Percentiles rank a stretch among this genome's conserved stretches.
phyloP scores from a whole-genome alignment of 768 basidiomycete species.

The Naganishia kalamii region DNA sequence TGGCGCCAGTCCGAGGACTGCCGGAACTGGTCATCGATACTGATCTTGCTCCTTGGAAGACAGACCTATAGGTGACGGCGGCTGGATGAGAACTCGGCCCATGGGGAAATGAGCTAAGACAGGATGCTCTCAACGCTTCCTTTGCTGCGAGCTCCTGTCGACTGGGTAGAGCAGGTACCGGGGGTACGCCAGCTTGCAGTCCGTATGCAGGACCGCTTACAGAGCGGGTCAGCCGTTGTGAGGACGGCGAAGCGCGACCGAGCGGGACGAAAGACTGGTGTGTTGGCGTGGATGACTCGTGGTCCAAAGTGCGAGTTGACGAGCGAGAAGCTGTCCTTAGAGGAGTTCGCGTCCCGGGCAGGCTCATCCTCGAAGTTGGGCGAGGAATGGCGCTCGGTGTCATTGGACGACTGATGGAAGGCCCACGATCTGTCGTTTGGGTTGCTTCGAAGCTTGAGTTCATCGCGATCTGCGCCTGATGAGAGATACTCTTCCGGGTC shows the following conservation, averaged over 20 bases:
- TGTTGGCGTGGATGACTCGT: not conserved
- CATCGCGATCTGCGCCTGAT: no score
- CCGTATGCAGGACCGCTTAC: not conserved
- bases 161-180: not conserved
- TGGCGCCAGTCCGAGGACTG: not conserved
- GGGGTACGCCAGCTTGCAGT: not conserved
- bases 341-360: no score
- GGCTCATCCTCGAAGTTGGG: not conserved
- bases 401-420: not conserved
- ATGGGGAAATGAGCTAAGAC: not conserved
- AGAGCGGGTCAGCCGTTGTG: not conserved
- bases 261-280: not conserved
- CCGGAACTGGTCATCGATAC: not conserved
- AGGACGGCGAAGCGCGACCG: not conserved
- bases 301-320: not conserved
- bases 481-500: no score
- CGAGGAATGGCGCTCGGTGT: not conserved
- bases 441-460: no score
- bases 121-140: not conserved
- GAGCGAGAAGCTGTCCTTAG: no score
- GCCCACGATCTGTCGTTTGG: conserved; percentile 37
- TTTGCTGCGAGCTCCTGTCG: not conserved
- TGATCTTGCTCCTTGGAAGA: not conserved
- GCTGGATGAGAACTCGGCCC: not conserved
- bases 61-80: no score